Conservation (phyloP, 768 basidiomycete genomes). For the Termitomyces sp. region DNA sequence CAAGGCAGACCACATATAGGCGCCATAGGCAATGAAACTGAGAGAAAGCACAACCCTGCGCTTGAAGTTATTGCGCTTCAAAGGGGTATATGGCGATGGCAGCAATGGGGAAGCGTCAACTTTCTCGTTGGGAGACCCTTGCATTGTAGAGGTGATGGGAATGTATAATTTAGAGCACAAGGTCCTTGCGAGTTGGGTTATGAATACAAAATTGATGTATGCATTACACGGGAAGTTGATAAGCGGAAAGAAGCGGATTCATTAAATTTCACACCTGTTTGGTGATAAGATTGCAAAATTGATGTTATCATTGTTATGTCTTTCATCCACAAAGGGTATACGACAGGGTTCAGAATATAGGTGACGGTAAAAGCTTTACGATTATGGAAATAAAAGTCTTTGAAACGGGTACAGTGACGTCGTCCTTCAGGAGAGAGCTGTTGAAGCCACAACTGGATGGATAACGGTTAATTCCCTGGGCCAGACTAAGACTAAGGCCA, state of each 20-base stretch:
- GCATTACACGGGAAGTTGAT: no score
- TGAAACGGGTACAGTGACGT: not conserved
- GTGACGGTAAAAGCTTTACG: not conserved
- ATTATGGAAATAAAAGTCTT: not conserved
- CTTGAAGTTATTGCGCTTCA: not conserved
- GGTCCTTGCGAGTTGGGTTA: not conserved
- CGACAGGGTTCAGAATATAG: not conserved
- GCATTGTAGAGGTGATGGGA: conserved; percentile 9
- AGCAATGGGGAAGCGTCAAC: not conserved
- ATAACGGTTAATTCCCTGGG: no score
- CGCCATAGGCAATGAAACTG: conserved; percentile 1
- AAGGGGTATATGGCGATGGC: not conserved
- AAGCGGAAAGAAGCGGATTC: no score
- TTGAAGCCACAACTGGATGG: no score
- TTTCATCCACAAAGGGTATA: not conserved
- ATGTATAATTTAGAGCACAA: not conserved
- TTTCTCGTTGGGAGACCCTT: conserved; percentile 2
- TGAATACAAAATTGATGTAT: no score
- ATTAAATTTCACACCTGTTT: no score
- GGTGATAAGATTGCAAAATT: not conserved
- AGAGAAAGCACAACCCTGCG: conserved; percentile 1
- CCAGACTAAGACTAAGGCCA: no score
- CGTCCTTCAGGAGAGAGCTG: no score
- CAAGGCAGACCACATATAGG: conserved; percentile 5
- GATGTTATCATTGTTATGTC: no score